These are phyloP conservation scores for Aspergillus latus DNA, from an alignment of 2,329 filamentous ascomycete species.

Conservation along the genomic window DNA sequence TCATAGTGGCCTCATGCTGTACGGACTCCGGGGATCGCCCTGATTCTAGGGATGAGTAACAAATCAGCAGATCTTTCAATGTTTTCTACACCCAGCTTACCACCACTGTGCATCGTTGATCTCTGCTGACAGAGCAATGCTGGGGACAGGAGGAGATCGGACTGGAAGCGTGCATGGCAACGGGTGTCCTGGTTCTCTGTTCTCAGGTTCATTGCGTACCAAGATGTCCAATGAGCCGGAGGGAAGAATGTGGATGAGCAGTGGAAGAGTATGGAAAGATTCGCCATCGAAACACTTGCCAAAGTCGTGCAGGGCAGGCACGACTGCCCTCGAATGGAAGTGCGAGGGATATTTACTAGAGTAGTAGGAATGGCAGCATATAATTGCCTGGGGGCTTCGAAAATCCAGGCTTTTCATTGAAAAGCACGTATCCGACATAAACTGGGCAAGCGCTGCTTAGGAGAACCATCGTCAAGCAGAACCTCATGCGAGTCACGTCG, in stretches of 20 bases:
- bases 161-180: constrained; percentile 3
- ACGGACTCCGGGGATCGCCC: too few species aligned
- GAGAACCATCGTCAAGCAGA: too few species aligned
- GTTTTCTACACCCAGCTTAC: constrained; percentile 3
- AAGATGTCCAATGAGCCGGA: background rate
- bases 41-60: background rate
- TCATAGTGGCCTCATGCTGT: too few species aligned
- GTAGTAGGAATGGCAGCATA: too few species aligned
- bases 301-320: background rate
- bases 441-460: too few species aligned
- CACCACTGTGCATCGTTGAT: constrained; percentile 1
- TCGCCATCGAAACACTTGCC: constrained; percentile 8
- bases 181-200: background rate
- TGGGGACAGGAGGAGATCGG: constrained; percentile 6
- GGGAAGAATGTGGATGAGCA: background rate
- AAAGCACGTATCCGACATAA: too few species aligned
- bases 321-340: too few species aligned
- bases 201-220: constrained; percentile 4
- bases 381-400: too few species aligned
- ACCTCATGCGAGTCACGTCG: too few species aligned
- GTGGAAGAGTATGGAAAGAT: constrained; percentile 11
- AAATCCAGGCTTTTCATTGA: too few species aligned
- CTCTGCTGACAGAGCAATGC: constrained; percentile 1
- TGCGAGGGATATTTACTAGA: too few species aligned
- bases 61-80: constrained; percentile 1